These are phyloP conservation scores for Chlorella ohadii DNA, from an alignment of 139 green algal species.

Conservation along the genomic window DNA sequence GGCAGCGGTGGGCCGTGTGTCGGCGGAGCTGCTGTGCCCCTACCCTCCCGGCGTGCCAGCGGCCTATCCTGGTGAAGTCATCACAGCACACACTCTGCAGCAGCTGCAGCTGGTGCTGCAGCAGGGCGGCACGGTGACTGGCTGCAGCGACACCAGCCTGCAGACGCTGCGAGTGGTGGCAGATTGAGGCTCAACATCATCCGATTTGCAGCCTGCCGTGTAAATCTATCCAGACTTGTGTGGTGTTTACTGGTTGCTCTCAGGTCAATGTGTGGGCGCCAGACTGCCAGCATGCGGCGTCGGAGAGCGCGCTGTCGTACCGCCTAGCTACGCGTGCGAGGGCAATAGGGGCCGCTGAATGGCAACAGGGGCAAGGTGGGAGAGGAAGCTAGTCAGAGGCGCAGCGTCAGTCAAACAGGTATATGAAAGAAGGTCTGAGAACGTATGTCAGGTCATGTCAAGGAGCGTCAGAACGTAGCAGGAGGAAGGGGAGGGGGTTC, in stretches of 20 bases:
- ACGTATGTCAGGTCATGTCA: neutral
- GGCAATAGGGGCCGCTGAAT: neutral
- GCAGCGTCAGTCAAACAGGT: neutral
- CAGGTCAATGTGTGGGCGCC: too few species aligned
- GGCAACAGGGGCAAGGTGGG: neutral
- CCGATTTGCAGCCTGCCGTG: too few species aligned
- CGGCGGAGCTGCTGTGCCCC: constrained; percentile 86
- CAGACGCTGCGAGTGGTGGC: constrained; percentile 48
- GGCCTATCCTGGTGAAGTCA: constrained; percentile 79
- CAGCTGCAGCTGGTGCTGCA: constrained; percentile 49
- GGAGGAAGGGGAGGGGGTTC: neutral
- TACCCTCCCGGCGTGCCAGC: constrained; percentile 92
- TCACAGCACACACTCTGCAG: constrained; percentile 50
- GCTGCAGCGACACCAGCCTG: constrained; percentile 59
- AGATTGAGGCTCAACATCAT: neutral
- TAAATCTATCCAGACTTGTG: too few species aligned
- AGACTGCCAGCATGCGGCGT: too few species aligned
- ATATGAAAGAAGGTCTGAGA: neutral
- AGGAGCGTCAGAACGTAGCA: neutral
- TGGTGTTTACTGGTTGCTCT: too few species aligned
- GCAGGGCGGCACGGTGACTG: constrained; percentile 62
- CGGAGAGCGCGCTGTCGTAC: too few species aligned
- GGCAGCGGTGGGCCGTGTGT: constrained; percentile 50
- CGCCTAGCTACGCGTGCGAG: neutral
- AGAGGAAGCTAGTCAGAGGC: neutral